Percentiles rank a stretch among this genome's conserved stretches.
These are phyloP conservation scores for Elsinoe fawcettii DNA, from an alignment of 2,329 filamentous ascomycete species.

Conservation along the genomic window DNA sequence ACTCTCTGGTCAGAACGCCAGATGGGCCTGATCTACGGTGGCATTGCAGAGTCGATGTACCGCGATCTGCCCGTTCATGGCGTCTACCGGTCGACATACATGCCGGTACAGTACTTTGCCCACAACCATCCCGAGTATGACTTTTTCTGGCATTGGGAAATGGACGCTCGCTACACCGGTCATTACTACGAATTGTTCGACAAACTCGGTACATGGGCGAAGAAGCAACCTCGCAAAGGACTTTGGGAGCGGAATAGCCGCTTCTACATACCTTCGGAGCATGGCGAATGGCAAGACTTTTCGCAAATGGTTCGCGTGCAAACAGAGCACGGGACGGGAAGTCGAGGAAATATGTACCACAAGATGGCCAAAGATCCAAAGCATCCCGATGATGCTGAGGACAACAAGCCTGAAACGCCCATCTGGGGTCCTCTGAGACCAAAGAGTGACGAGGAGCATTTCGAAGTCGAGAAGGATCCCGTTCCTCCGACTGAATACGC, in stretches of 20 bases:
- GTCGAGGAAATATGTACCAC: conserved; percentile 37
- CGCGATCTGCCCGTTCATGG: conserved; percentile 61
- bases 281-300: conserved; percentile 67
- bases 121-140: conserved; percentile 83
- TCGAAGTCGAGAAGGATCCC: conserved; percentile 46
- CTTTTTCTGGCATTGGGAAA: conserved; percentile 92
- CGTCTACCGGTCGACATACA: conserved; percentile 66
- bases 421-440: conserved; percentile 43
- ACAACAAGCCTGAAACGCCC: conserved; percentile 37
- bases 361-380: conserved; percentile 27
- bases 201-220: conserved; percentile 58
- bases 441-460: conserved; percentile 34
- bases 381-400: conserved; percentile 37
- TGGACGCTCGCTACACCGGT: conserved; percentile 84
- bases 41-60: conserved; percentile 43
- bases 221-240: conserved; percentile 59
- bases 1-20: conserved; percentile 47
- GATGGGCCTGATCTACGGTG: conserved; percentile 48
- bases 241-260: conserved; percentile 70
- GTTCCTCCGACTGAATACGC: conserved; percentile 50
- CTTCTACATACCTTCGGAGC: conserved; percentile 66
- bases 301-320: conserved; percentile 56
- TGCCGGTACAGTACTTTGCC: conserved; percentile 92
- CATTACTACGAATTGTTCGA: conserved; percentile 78
- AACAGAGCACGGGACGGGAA: conserved; percentile 46